Percentiles rank a stretch among this genome's conserved stretches.
Evolutionary conservation across 78 protist genomes (phyloP).

Genomic region (Dictyostelium discoideum): dicty_2.7 NC_007089.4:4709001-4709500

Average conservation of each 20-base stretch:
- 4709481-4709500: conserved; percentile 89
- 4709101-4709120: conserved; percentile 34
- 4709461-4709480: conserved; percentile 96
- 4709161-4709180: not conserved
- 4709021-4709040: no score
- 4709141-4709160: not conserved
- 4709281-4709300: conserved; percentile 85
- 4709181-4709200: conserved; percentile 47
- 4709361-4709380: conserved; percentile 95
- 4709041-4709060: no score
- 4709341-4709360: conserved; percentile 85
- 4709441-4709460: conserved; percentile 97
- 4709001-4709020: no score
- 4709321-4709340: not conserved
- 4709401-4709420: conserved; percentile 79
- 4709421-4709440: conserved; percentile 60
- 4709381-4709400: conserved; percentile 90
- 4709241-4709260: conserved; percentile 96
- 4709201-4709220: conserved; percentile 87
- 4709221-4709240: conserved; percentile 93
- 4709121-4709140: conserved; percentile 38
- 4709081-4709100: conserved; percentile 41
- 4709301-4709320: conserved; percentile 28
- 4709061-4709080: not conserved
- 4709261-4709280: conserved; percentile 92